These are phyloP conservation scores for Carex kokanica DNA, from an alignment of 176 grass and related monocot genomes.

Conservation along the genomic window DNA sequence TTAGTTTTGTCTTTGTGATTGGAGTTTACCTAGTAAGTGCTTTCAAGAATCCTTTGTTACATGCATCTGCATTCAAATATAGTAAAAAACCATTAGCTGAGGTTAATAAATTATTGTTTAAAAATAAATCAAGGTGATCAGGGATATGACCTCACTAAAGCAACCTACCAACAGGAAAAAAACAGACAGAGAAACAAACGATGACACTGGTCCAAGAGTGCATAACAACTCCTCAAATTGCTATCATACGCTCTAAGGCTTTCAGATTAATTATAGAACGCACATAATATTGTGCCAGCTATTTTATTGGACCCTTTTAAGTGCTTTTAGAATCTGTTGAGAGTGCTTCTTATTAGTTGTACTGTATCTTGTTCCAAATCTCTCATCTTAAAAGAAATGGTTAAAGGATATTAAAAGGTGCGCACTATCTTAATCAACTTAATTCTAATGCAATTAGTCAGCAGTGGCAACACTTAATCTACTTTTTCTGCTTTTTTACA, in stretches of 20 bases:
- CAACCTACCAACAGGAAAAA: neutral
- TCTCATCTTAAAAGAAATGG: slow-evolving; percentile 1
- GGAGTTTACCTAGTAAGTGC: neutral
- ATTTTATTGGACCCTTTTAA: neutral
- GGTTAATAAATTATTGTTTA: neutral
- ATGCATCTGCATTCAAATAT: slow-evolving; percentile 11
- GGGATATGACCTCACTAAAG: slow-evolving; percentile 13
- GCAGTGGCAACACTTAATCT: neutral
- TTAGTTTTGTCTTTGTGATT: neutral
- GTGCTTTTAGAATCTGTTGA: neutral
- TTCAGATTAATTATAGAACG: slow-evolving; percentile 6
- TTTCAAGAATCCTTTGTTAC: slow-evolving; percentile 8
- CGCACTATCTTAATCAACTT: slow-evolving; percentile 14
- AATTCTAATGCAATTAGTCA: slow-evolving; percentile 8
- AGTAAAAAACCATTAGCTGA: neutral
- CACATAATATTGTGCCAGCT: neutral
- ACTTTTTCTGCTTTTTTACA: slow-evolving; percentile 9
- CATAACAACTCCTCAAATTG: slow-evolving; percentile 18
- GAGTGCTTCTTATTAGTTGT: neutral
- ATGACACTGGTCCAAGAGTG: slow-evolving; percentile 25
- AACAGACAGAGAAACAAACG: neutral
- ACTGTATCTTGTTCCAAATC: slow-evolving; percentile 19
- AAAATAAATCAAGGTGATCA: neutral
- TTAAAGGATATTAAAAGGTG: neutral
- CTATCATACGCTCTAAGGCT: neutral